These are phyloP conservation scores for Paramecium primaurelia DNA, from an alignment of 73 alveolate genomes.

Conservation along the genomic window DNA sequence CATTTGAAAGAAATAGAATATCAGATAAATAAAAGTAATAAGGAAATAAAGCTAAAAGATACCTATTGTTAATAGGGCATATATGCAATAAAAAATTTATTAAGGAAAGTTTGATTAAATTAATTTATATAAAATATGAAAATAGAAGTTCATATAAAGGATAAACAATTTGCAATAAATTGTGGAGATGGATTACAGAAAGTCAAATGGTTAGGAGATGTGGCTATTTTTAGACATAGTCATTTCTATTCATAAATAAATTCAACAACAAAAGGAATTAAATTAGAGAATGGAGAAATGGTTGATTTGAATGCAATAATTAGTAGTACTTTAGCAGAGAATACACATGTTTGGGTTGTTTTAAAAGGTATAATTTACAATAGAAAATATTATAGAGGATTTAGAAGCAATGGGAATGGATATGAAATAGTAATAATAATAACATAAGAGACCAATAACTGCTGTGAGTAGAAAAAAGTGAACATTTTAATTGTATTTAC, in stretches of 20 bases:
- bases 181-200: conserved; percentile 60
- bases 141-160: conserved; percentile 60
- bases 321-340: conserved; percentile 38
- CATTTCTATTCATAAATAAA: conserved; percentile 31
- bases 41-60: background rate
- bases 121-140: background rate
- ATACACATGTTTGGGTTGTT: conserved; percentile 66
- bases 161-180: conserved; percentile 47
- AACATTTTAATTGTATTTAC: background rate
- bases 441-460: conserved; percentile 29
- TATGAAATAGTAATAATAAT: background rate
- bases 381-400: background rate
- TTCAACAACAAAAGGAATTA: conserved; percentile 64
- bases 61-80: background rate
- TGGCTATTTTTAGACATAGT: conserved; percentile 57
- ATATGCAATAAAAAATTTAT: background rate
- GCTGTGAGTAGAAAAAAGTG: conserved; percentile 29
- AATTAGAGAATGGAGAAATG: conserved; percentile 63
- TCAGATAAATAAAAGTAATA: background rate
- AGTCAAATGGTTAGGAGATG: conserved; percentile 61
- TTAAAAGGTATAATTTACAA: conserved; percentile 36
- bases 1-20: background rate
- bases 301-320: conserved; percentile 56
- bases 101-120: background rate
- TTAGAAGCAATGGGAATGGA: conserved; percentile 36